Conservation (phyloP, 768 basidiomycete genomes). For the Cystoderma amianthinum region DNA sequence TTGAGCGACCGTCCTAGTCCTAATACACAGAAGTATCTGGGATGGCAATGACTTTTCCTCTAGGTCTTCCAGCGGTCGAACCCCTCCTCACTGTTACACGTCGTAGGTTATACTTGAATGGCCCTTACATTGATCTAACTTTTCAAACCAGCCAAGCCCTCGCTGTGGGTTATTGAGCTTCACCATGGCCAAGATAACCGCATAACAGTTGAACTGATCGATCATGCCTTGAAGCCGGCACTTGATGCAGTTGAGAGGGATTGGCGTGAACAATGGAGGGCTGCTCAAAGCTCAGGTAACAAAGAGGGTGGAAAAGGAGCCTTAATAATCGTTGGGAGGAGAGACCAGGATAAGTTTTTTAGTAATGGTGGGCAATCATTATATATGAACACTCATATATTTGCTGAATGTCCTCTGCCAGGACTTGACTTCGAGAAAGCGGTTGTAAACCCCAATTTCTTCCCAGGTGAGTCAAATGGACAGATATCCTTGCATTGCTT, state of each 20-base stretch:
- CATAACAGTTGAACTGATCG: constrained; percentile 50
- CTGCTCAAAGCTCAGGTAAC: constrained; percentile 33
- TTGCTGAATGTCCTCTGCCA: constrained; percentile 12
- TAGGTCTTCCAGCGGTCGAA: constrained; percentile 38
- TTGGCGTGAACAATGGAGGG: constrained; percentile 53
- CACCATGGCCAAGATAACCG: constrained; percentile 76
- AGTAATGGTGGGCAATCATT: constrained; percentile 53
- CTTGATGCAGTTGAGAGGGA: constrained; percentile 67
- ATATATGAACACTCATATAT: not conserved
- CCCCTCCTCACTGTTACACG: constrained; percentile 64
- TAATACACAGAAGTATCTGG: too few species aligned
- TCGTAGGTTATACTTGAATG: constrained; percentile 47
- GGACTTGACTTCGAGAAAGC: constrained; percentile 59
- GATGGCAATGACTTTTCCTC: constrained; percentile 41
- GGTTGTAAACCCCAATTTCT: constrained; percentile 50
- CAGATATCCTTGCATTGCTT: too few species aligned
- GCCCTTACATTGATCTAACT: not conserved
- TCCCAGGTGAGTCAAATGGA: constrained; percentile 54
- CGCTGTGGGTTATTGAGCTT: constrained; percentile 73
- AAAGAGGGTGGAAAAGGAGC: constrained; percentile 57
- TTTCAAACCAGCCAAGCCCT: constrained; percentile 38
- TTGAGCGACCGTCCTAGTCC: too few species aligned
- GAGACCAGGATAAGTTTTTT: constrained; percentile 82
- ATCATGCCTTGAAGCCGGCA: constrained; percentile 58
- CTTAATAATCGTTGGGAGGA: constrained; percentile 70